Evolutionary conservation across 257 asterid genomes (phyloP).

Genomic region (Osmanthus fragrans): DNA sequence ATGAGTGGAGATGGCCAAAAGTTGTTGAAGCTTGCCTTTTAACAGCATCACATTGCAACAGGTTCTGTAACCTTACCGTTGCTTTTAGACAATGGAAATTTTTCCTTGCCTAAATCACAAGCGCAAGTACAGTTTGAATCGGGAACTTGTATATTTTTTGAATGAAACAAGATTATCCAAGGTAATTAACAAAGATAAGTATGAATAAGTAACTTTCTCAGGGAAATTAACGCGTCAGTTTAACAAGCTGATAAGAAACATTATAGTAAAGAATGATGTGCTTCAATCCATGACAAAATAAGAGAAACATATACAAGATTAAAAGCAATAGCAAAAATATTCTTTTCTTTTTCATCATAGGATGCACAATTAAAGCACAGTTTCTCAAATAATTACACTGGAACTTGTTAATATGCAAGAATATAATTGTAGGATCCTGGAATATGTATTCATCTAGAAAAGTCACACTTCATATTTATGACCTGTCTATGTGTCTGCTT

Average conservation of each 20-base stretch:
- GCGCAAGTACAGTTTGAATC: conserved; percentile 8
- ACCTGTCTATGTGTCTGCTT: background rate
- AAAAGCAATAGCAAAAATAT: background rate
- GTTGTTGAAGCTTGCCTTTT: conserved; percentile 79
- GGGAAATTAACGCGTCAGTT: background rate
- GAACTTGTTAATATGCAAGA: background rate
- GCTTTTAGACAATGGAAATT: conserved; percentile 56
- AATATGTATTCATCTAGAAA: background rate
- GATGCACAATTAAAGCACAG: background rate
- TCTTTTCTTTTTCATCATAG: background rate
- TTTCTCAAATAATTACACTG: background rate
- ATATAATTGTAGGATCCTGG: background rate
- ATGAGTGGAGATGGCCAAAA: conserved; percentile 61
- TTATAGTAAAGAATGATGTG: background rate
- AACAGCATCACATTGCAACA: conserved; percentile 54
- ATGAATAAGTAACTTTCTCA: background rate
- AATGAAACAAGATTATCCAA: background rate
- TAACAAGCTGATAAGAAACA: background rate
- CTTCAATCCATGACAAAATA: background rate
- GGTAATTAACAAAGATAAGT: background rate
- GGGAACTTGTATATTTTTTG: background rate
- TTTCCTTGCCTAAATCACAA: conserved; percentile 65
- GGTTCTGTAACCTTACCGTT: conserved; percentile 52
- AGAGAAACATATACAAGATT: background rate
- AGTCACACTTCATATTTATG: background rate